Base-by-base conservation (phyloP, 2,329 filamentous ascomycete species). In the Fusarium clavum region DNA sequence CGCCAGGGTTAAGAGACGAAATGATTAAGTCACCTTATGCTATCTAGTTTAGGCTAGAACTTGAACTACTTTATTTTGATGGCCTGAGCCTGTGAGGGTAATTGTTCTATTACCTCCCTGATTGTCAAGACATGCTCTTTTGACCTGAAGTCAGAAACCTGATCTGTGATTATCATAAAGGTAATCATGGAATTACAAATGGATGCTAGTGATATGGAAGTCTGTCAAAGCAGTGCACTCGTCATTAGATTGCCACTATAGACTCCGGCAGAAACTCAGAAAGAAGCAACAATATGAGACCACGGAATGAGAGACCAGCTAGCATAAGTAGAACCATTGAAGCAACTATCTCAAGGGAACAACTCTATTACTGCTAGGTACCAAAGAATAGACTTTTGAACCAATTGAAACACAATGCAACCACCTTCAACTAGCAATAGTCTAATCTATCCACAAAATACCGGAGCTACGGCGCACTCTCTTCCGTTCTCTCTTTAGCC, bases 401-500 rank as follows among this genome's bases (percentile, higher is more conserved):
- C 30, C 20, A 47, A 20, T 51, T 14, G 30, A 51, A 24, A 51
- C 22, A 38, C 22, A 13, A 25, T 5, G 34, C 18, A 38, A 6
- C 13, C 34, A 38, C 34, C 34, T 12, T 38, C 1, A 10, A 25
- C 30, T 51, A 10, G 16, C 48, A 38, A 14, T 10, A 10, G 10
- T n/a, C 34, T 10, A 52, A 14, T 9, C 30, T 32, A 32, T 13
- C 57, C 48, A 57, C 20, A 40, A 45, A 57, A 44, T 18, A 24
- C n/a, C 67, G 67, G 67, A 63, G 27, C 9, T 5, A 34, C 67
- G 67, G 67, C 18, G 40, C n/a, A 18, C 27, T n/a, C 51, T 44
- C 25, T 38, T 66, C 65, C 66, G 61, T 11, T 18, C 3, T 20
- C 22, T 38, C 32, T 25, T 10, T 14, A 18, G 16, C n/a, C n/a